phyloP scores from a whole-genome alignment of 2,329 filamentous ascomycete genomes.

The Sclerotinia borealis region DNA sequence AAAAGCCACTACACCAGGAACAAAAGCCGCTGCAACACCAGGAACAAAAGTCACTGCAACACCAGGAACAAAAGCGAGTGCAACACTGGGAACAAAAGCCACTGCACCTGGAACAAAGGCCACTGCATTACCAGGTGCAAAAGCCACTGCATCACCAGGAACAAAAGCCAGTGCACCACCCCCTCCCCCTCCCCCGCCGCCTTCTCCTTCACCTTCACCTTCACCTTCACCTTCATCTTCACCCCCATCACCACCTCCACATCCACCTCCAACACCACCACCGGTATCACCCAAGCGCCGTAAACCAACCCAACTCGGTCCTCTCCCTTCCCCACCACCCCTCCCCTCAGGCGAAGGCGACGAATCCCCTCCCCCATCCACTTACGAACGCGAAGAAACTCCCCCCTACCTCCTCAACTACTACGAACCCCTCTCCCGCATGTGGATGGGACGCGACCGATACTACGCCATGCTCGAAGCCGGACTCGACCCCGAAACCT shows the following conservation, averaged over 20 bases:
- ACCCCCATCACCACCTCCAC: not conserved
- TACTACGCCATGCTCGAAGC: constrained; percentile 1
- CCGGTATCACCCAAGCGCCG: no score
- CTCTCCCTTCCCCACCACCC: not conserved
- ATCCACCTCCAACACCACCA: no score
- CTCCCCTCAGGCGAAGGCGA: not conserved
- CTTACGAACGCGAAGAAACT: not conserved
- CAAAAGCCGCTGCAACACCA: no score
- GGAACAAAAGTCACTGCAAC: no score
- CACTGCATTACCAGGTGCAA: no score
- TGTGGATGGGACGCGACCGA: constrained; percentile 7
- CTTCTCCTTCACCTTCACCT: not conserved
- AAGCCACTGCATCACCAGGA: no score
- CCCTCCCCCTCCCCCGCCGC: not conserved
- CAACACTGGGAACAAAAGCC: no score
- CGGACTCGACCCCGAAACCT: not conserved
- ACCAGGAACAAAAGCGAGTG: no score
- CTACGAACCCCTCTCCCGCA: not conserved
- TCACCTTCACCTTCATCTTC: not conserved
- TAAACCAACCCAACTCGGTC: no score
- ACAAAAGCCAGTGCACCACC: not conserved
- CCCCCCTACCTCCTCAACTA: not conserved
- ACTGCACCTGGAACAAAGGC: no score
- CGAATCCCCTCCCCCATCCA: not conserved
- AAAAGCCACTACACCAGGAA: no score